Evolutionary conservation across 768 basidiomycete genomes (phyloP), one percentile per base, ranked within the genome.

Genomic region (Lactarius sanguifluus): DNA sequence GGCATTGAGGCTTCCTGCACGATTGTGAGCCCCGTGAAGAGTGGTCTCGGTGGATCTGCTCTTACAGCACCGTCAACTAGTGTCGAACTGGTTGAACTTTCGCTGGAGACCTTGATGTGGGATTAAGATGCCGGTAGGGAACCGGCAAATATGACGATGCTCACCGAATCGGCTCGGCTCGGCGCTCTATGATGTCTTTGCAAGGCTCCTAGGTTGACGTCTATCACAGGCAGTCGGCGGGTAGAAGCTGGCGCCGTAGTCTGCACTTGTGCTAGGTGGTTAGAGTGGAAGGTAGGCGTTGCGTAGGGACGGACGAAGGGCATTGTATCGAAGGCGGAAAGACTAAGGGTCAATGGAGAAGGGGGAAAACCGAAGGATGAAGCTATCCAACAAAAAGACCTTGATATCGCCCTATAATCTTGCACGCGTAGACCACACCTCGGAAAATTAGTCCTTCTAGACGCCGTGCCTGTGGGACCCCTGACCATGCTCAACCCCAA

Each of bases 141-240:
- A 2, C 12, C 50, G 50, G 32, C 38, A 15, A 18, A 40, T 45
- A 55, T 7, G 62, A 58, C 25, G 41, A 23, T 23, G 56, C 70
- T 59, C 57, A 71, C 70, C 1, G 70, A 71, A 40, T 67, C 70
- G 20, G 70, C 61, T 8, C 64, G 70, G 64, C 62, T 69, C 13
- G 59, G 59, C 7, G 64, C 69, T 28, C 61, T 69, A 52, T 43
- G 25, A 50, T 70, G 59, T 15, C 64, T 32, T 41, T 65, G 54
- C 10, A 38, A 16, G 50, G 57, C 23, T 52, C 15, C 43, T 43
- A 65, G 58, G 63, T 40, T 69, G 40, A 69, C 61, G 23, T 70
- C 69, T 57, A 69, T 58, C 41, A 62, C 28, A 57, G 56, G 61
- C 9, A 28, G 67, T 15, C 67, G 57, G 15, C 67, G 67, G 52